These are phyloP conservation scores for Luvunga scandens DNA, from an alignment of 345 rosid species.

Conservation along the genomic window DNA sequence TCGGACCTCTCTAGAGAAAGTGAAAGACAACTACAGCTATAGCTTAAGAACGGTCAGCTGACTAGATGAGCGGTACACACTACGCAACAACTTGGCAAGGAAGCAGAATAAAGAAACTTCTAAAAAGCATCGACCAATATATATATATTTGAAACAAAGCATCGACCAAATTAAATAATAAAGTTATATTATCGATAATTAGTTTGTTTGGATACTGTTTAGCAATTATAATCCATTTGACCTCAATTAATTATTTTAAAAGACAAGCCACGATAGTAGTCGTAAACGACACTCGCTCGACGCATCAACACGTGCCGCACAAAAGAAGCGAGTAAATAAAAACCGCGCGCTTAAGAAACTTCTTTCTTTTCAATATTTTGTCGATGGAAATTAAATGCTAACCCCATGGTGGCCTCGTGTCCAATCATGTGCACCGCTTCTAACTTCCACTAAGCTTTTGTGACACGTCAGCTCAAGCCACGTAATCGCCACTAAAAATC, in stretches of 20 bases:
- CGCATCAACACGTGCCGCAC: not conserved
- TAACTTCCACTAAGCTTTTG: not conserved
- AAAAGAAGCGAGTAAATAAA: not conserved
- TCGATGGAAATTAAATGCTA: not conserved
- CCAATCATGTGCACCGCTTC: constrained; percentile 12
- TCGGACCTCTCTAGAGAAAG: not conserved
- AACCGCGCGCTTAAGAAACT: not conserved
- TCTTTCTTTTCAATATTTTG: not conserved
- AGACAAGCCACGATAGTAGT: not conserved
- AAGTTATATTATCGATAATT: not conserved
- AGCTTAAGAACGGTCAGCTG: not conserved
- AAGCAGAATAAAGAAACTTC: constrained; percentile 16
- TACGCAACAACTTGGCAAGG: not conserved
- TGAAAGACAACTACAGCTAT: not conserved
- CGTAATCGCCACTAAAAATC: not conserved
- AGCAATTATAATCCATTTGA: constrained; percentile 6
- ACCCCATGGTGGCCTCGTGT: not conserved
- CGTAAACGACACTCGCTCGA: not conserved
- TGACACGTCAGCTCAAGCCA: constrained; percentile 1
- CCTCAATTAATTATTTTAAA: not conserved
- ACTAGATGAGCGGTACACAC: not conserved
- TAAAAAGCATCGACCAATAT: not conserved
- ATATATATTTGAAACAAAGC: not conserved
- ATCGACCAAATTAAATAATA: not conserved
- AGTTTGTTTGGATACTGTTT: not conserved